Evolutionary conservation across 169 alveolate genomes (phyloP).

Genomic region (Plasmodium coatneyi): DNA sequence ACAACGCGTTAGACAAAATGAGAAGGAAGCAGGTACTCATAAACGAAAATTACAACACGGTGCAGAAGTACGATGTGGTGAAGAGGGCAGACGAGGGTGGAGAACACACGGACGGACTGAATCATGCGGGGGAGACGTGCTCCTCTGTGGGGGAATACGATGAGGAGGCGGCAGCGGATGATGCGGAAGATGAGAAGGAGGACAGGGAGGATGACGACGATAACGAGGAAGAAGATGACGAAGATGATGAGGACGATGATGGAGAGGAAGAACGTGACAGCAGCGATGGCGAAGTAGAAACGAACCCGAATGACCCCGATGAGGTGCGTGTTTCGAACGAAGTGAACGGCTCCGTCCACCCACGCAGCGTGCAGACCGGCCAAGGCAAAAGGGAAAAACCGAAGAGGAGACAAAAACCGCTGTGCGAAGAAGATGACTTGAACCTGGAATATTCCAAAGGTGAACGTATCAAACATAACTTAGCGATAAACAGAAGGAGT

Average conservation of each 20-base stretch:
- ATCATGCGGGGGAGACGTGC: not conserved
- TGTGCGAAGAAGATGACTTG: not conserved
- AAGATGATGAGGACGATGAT: not conserved
- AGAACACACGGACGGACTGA: not conserved
- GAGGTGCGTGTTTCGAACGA: not conserved
- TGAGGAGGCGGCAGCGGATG: slow-evolving; percentile 17
- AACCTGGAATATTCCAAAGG: not conserved
- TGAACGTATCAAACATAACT: not conserved
- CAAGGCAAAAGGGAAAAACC: not conserved
- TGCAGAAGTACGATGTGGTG: not conserved
- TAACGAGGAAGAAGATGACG: slow-evolving; percentile 8
- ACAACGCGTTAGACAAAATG: not conserved
- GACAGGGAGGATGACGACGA: slow-evolving; percentile 11
- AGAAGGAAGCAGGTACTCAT: slow-evolving; percentile 41
- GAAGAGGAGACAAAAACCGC: not conserved
- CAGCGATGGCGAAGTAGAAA: not conserved
- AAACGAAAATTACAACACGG: slow-evolving; percentile 41
- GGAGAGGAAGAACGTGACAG: slow-evolving; percentile 16
- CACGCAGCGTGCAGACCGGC: not conserved
- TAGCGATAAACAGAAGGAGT: slow-evolving; percentile 11
- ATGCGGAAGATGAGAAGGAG: slow-evolving; percentile 2
- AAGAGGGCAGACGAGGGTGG: not conserved
- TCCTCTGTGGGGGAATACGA: slow-evolving; percentile 7
- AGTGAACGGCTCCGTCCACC: not conserved
- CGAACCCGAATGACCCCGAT: not conserved